These are phyloP conservation scores for Pyrenopolyporus hunteri DNA, from an alignment of 495 filamentous ascomycete genomes.

Conservation along the genomic window DNA sequence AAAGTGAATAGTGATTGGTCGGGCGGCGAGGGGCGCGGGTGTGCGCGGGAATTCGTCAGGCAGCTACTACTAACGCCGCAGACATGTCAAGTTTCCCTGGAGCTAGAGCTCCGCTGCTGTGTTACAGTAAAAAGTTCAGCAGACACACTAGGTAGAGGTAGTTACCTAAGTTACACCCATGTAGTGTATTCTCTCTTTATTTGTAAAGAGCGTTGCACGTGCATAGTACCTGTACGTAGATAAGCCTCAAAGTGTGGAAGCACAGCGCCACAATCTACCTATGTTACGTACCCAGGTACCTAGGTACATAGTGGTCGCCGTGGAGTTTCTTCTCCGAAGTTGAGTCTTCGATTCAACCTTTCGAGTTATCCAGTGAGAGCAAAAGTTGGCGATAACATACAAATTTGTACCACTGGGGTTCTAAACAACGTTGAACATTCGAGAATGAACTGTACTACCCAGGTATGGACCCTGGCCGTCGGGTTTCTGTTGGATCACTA, in stretches of 20 bases:
- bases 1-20: constrained; percentile 16
- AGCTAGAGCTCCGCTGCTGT: constrained; percentile 19
- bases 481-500: too few relatives aligned
- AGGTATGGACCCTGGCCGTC: too few relatives aligned
- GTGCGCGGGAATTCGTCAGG: constrained; percentile 6
- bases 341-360: too few relatives aligned
- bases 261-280: constrained; percentile 11
- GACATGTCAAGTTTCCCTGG: too few relatives aligned
- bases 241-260: constrained; percentile 15
- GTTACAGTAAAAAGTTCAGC: constrained; percentile 1
- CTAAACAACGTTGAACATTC: too few relatives aligned
- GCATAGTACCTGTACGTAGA: neutral
- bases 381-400: constrained; percentile 4
- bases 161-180: neutral
- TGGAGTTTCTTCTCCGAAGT: too few relatives aligned
- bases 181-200: neutral
- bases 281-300: constrained; percentile 10
- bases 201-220: neutral
- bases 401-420: too few relatives aligned
- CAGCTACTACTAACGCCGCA: constrained; percentile 3
- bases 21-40: neutral
- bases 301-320: too few relatives aligned
- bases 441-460: too few relatives aligned
- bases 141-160: too few relatives aligned
- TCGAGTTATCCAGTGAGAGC: too few relatives aligned